These are phyloP conservation scores for Penicillium malachiteum DNA, from an alignment of 495 filamentous ascomycete species.

Conservation along the genomic window DNA sequence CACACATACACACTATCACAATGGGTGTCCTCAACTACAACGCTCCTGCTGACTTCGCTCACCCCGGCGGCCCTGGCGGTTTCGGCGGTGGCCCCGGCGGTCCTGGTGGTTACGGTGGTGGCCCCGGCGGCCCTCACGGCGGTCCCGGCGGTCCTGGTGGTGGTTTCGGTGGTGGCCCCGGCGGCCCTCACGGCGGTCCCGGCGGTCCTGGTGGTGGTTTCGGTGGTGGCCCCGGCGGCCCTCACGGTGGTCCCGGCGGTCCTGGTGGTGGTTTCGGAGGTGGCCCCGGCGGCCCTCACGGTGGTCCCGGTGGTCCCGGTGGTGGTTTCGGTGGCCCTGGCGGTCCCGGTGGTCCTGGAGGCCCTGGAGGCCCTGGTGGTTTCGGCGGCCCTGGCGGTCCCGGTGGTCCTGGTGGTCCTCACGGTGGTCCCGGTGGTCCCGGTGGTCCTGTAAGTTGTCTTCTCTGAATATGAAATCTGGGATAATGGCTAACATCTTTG, in stretches of 20 bases:
- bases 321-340: slow-evolving; percentile 5
- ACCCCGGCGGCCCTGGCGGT: background rate
- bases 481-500: background rate
- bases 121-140: slow-evolving; percentile 3
- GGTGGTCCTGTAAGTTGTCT: slow-evolving; percentile 6
- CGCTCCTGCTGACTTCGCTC: background rate
- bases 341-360: slow-evolving; percentile 7
- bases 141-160: slow-evolving; percentile 6
- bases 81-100: background rate
- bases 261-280: background rate
- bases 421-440: slow-evolving; percentile 4
- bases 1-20: slow-evolving; percentile 1
- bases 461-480: background rate
- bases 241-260: slow-evolving; percentile 5
- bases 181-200: slow-evolving; percentile 3
- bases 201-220: slow-evolving; percentile 1
- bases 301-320: slow-evolving; percentile 3
- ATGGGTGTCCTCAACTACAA: slow-evolving; percentile 16
- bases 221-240: slow-evolving; percentile 3
- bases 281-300: background rate
- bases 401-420: slow-evolving; percentile 5
- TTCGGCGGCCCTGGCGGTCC: slow-evolving; percentile 3
- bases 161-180: slow-evolving; percentile 2
- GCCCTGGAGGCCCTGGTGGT: background rate
- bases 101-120: background rate